A percentile compares a stretch with the other conserved stretches of the same genome.
Conservation (phyloP, 2,329 filamentous ascomycete genomes). For the Keithomyces neogunnii region DNA sequence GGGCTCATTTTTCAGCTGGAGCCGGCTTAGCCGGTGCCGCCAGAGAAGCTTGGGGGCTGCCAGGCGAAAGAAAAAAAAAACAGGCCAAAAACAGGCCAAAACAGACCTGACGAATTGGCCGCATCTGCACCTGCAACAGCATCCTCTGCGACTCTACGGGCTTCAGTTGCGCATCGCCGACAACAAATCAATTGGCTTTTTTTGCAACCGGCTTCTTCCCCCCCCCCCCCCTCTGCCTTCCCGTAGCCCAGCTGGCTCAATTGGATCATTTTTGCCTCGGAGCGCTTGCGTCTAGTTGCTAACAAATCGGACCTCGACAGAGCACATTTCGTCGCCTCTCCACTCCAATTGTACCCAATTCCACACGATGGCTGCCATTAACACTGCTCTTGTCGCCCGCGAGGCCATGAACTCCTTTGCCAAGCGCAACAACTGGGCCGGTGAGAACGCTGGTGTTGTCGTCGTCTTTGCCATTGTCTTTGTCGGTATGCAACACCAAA, state of each 20-base stretch:
- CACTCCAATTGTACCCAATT: conserved; percentile 11
- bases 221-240: no score
- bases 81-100: background rate
- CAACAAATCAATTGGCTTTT: background rate
- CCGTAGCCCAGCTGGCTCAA: background rate
- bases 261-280: no score
- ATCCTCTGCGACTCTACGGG: background rate
- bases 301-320: background rate
- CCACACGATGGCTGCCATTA: conserved; percentile 33
- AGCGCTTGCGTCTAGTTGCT: background rate
- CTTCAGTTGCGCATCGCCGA: background rate
- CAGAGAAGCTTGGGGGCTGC: background rate
- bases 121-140: background rate
- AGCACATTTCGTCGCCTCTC: conserved; percentile 1
- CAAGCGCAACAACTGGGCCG: conserved; percentile 34
- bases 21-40: background rate
- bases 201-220: no score
- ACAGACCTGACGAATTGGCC: no score
- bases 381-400: conserved; percentile 25
- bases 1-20: background rate
- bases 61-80: background rate
- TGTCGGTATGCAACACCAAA: conserved; percentile 21
- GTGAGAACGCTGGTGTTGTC: conserved; percentile 29
- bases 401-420: conserved; percentile 27
- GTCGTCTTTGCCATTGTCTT: conserved; percentile 36